Conservation (phyloP, 2,329 filamentous ascomycete genomes). For the Geosmithia morbida region DNA sequence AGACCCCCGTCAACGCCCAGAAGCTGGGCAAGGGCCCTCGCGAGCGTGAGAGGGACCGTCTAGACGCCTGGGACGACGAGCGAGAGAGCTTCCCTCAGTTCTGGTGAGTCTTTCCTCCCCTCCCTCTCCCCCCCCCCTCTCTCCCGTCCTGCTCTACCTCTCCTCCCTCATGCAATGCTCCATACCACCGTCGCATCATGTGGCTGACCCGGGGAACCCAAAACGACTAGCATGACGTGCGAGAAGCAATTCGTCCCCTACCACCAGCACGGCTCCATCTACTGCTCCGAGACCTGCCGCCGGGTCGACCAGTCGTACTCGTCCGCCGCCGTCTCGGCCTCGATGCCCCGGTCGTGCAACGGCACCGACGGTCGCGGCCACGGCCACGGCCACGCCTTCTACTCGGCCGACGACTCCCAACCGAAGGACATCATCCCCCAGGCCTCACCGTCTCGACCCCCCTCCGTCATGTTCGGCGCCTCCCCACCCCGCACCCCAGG, state of each 20-base stretch:
- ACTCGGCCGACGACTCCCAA: slow-evolving; percentile 30
- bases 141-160: not conserved
- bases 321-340: slow-evolving; percentile 11
- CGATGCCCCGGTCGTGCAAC: slow-evolving; percentile 15
- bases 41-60: slow-evolving; percentile 34
- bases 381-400: slow-evolving; percentile 21
- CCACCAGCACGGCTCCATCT: slow-evolving; percentile 40
- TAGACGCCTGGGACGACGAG: slow-evolving; percentile 40
- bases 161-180: too few relatives aligned
- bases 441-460: slow-evolving; percentile 46
- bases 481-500: slow-evolving; percentile 34
- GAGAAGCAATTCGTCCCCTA: slow-evolving; percentile 50
- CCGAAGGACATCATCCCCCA: slow-evolving; percentile 49
- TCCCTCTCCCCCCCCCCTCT: not conserved
- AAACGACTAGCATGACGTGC: slow-evolving; percentile 49
- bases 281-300: slow-evolving; percentile 50
- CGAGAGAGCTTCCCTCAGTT: slow-evolving; percentile 51
- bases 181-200: too few relatives aligned
- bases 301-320: slow-evolving; percentile 30
- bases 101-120: slow-evolving; percentile 33
- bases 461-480: slow-evolving; percentile 34
- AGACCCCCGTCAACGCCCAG: slow-evolving; percentile 22
- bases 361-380: slow-evolving; percentile 8
- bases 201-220: too few relatives aligned
- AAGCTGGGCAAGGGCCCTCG: slow-evolving; percentile 36